phyloP scores from a whole-genome alignment of 2,329 filamentous ascomycete genomes.

The Fonsecaea pedrosoi region DNA sequence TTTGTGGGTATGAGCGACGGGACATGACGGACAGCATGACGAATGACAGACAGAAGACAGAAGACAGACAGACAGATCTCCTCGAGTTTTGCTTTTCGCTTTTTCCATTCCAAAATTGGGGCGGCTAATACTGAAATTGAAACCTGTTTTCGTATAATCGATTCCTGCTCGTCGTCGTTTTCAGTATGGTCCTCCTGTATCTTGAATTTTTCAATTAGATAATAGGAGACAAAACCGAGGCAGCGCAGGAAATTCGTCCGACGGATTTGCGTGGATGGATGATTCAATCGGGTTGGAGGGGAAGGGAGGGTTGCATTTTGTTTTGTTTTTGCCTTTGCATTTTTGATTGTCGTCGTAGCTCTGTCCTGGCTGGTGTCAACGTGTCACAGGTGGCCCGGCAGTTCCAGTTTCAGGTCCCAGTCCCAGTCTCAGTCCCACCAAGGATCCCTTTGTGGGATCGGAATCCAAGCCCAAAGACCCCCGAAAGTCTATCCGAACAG shows the following conservation, averaged over 20 bases:
- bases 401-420: background rate
- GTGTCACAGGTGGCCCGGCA: too few relatives aligned
- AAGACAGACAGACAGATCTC: background rate
- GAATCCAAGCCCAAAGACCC: background rate
- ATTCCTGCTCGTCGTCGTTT: background rate
- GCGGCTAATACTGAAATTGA: constrained; percentile 19
- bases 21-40: constrained; percentile 1
- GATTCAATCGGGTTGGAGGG: too few relatives aligned
- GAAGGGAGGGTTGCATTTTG: too few relatives aligned
- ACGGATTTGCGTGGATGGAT: too few relatives aligned
- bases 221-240: too few relatives aligned
- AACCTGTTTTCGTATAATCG: background rate
- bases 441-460: background rate
- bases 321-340: too few relatives aligned
- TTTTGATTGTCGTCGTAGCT: background rate
- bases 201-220: too few relatives aligned
- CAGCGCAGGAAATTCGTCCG: too few relatives aligned
- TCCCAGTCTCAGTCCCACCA: background rate
- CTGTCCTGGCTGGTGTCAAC: background rate
- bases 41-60: background rate
- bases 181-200: too few relatives aligned
- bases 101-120: background rate
- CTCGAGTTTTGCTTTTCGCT: background rate
- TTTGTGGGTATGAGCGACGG: constrained; percentile 4
- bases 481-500: constrained; percentile 2